Evolutionary conservation across 345 rosid species (phyloP).

Genomic region (Aquilaria yunnanensis): DNA sequence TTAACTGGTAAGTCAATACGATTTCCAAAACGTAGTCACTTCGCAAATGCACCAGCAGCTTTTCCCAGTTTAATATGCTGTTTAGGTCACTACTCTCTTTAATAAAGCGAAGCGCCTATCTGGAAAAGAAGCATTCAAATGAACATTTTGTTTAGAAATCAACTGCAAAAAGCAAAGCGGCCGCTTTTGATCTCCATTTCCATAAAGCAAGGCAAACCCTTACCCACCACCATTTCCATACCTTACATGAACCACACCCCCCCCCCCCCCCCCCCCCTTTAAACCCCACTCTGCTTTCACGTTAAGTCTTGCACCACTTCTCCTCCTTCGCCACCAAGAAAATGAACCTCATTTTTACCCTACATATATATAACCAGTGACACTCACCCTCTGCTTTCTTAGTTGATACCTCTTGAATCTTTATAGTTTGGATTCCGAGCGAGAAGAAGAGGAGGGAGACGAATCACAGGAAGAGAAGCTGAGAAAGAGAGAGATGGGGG

Average conservation of each 20-base stretch:
- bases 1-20: constrained; percentile 8
- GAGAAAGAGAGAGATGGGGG: constrained; percentile 30
- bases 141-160: constrained; percentile 16
- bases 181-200: constrained; percentile 13
- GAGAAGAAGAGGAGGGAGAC: not conserved
- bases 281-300: constrained; percentile 23
- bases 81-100: constrained; percentile 12
- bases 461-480: not conserved
- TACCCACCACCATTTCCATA: constrained; percentile 30
- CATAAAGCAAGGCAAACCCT: constrained; percentile 44
- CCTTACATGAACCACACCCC: constrained; percentile 34
- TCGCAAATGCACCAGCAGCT: constrained; percentile 16
- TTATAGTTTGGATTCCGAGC: not conserved
- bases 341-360: constrained; percentile 15
- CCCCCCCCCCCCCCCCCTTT: constrained; percentile 19
- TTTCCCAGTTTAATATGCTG: not conserved
- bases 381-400: not conserved
- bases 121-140: constrained; percentile 15
- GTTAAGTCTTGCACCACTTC: constrained; percentile 43
- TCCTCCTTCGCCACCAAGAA: constrained; percentile 50
- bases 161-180: constrained; percentile 10
- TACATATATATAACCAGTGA: constrained; percentile 15
- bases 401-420: constrained; percentile 2
- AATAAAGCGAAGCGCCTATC: constrained; percentile 22
- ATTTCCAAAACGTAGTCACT: constrained; percentile 13